Evolutionary conservation across 75 land plant species (phyloP).

Genomic region (Ceratopteris richardii): DNA sequence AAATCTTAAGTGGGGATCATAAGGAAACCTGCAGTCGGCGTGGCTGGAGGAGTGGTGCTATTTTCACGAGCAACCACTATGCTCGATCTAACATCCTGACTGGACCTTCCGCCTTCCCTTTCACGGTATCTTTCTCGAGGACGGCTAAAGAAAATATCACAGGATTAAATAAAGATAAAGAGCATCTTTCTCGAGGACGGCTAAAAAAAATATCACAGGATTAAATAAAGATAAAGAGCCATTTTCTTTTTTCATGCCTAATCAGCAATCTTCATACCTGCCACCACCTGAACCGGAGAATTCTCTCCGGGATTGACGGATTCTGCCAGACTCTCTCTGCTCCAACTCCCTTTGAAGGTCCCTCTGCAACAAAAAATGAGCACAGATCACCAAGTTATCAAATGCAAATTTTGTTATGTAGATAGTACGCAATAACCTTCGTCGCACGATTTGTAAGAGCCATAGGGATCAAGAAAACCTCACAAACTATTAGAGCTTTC

Average conservation of each 20-base stretch:
- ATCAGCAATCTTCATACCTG: constrained; percentile 20
- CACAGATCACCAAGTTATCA: too few relatives aligned
- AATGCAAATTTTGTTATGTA: too few relatives aligned
- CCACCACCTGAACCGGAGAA: constrained; percentile 48
- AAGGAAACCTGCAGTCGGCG: constrained; percentile 26
- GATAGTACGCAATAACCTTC: too few relatives aligned
- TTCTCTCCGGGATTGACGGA: constrained; percentile 65
- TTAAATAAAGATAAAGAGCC: constrained; percentile 2
- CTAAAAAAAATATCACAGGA: constrained; percentile 14
- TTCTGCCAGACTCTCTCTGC: constrained; percentile 65
- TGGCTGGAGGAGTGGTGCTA: constrained; percentile 36
- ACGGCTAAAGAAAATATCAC: constrained; percentile 27
- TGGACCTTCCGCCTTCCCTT: constrained; percentile 50
- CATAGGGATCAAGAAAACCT: too few relatives aligned
- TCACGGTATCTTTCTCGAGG: constrained; percentile 77
- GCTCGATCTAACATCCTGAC: constrained; percentile 41
- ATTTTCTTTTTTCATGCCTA: too few relatives aligned
- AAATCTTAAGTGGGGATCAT: not conserved
- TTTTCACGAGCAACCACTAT: constrained; percentile 33
- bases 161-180: constrained; percentile 6
- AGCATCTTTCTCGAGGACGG: constrained; percentile 65
- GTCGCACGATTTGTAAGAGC: too few relatives aligned
- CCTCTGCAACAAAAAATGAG: constrained; percentile 43
- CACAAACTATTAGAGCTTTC: too few relatives aligned
- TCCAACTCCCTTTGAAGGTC: constrained; percentile 87